Evolutionary conservation across 441 rosid genomes (phyloP).

Genomic region (Sinapis alba): DNA sequence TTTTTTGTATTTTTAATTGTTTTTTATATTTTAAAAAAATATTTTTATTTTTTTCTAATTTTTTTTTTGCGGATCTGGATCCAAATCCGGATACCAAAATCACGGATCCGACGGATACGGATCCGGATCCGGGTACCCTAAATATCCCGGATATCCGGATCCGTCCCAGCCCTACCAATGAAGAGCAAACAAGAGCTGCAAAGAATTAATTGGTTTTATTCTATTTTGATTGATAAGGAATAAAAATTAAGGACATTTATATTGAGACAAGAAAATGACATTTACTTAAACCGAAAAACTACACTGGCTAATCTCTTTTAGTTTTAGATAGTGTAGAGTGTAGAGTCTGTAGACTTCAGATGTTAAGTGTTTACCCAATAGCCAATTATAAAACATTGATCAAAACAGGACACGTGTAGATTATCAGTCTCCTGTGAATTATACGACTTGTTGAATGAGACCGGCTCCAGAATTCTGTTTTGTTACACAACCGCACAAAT

Average conservation of each 20-base stretch:
- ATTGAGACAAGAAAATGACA: neutral
- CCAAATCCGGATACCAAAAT: too few relatives aligned
- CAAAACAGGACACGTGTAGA: slow-evolving; percentile 10
- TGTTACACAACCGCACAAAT: slow-evolving; percentile 32
- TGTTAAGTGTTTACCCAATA: slow-evolving; percentile 1
- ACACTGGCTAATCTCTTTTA: neutral
- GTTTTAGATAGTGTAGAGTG: neutral
- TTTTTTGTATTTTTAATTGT: too few relatives aligned
- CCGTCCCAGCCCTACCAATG: too few relatives aligned
- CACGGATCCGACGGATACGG: too few relatives aligned
- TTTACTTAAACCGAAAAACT: neutral
- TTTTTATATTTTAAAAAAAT: too few relatives aligned
- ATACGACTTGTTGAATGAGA: slow-evolving; percentile 29
- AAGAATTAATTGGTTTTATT: neutral
- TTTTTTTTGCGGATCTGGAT: too few relatives aligned
- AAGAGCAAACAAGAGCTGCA: neutral
- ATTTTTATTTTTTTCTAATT: too few relatives aligned
- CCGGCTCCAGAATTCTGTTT: slow-evolving; percentile 18
- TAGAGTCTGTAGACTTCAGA: neutral
- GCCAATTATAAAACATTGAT: slow-evolving; percentile 7
- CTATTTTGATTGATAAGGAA: neutral
- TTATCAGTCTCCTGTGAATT: neutral
- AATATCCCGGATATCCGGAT: too few relatives aligned
- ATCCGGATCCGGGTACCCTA: too few relatives aligned
- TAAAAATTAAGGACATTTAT: neutral